Base-by-base conservation (phyloP, 805 yeast genomes). In the Sugiyamaella chiloensis region DNA sequence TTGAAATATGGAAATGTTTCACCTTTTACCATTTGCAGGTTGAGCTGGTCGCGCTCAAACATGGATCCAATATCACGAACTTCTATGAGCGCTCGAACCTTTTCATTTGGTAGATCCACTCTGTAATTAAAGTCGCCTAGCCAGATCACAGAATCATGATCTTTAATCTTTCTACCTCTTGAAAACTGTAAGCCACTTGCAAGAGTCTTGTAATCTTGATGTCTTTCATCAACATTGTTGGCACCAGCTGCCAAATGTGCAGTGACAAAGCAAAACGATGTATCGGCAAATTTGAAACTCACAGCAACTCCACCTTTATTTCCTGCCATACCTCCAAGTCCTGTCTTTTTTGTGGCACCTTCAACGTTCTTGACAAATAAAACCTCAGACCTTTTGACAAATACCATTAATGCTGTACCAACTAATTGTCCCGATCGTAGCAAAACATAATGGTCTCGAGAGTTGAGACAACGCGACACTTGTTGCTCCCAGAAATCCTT, bases 271-370 rank as follows among this genome's bases (percentile, higher is more conserved):
- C 95, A 89, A 60, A 89, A 83, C 1, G 85, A 73, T 0, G 96
- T 84, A 26, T 81, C 76, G 0, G 93, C 93, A 64, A 77, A 87
- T 43, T 84, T 79, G 66, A 91, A 86, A 52, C 96, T 75, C 12
- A 93, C 87, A 0, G 96, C 96, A 51, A 90, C 95, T 3, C 95
- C 96, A 39, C 99, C 99, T 65, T 91, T 91, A 64, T 93, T 91
- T 14, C 97, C 99, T 0, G 98, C 80, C 70, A 93, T 91, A 39
- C 99, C 99, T 31, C 97, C 96, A 46, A 93, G 71, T 0, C 98
- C 99, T 0, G 98, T 91, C 66, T 91, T 91, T 59, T 90, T 91
- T 9, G 86, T 78, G n/a, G 90, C 78, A n/a, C 97, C 97, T 56
- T 89, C 90, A 4, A 93, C 96, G 59, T 85, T 83, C 11, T 87